Base-by-base conservation (phyloP, 208 protist genomes). In the Acanthamoeba quina region DNA sequence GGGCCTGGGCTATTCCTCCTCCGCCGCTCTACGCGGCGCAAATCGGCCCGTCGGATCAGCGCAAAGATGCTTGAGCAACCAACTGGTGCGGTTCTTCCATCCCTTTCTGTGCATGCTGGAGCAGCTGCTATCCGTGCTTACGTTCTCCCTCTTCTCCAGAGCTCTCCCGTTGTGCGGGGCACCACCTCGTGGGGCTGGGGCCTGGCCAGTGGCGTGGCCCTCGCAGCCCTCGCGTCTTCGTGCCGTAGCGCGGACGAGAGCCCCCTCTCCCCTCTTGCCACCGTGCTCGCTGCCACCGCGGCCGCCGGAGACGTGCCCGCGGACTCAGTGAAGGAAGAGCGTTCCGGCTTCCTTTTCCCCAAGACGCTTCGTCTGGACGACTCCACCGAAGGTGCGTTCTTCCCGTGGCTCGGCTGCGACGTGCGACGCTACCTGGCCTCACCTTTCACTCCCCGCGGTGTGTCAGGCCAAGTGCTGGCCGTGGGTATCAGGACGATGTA, bases 401-500 rank as follows among this genome's bases (percentile, higher is more conserved):
- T n/a, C 64, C 11, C 13, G 29, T 24, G 17, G 29, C 31, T 6
- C 31, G 37, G 31, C 29, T 83, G 74, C 37, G 1, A 47, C 44
- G 11, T 0, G 44, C 44, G 2, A 9, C 21, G 37, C 72, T 26
- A n/a, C 21, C 31, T 41, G 72, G n/a, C 21, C 15, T 24, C 29
- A 52, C 31, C 72, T 7, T n/a, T 54, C 76, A 54, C 44, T 85
- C 76, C 6, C 26, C 6, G n/a, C n/a, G n/a, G n/a, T 24, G 37
- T 26, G 76, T 24, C 29, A 76, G 64, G 64, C 41, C 62, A 76
- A 49, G 85, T 91, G 41, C 37, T 76, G 58, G 62, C 64, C 31
- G 62, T 91, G 19, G 62, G 85, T 60, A 56, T 76, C 37, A 70
- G 56, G 85, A 91, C 19, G 34, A 91, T 91, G 85, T 91, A 68